phyloP scores from a whole-genome alignment of 306 rosid genomes.

The Alnus glutinosa region DNA sequence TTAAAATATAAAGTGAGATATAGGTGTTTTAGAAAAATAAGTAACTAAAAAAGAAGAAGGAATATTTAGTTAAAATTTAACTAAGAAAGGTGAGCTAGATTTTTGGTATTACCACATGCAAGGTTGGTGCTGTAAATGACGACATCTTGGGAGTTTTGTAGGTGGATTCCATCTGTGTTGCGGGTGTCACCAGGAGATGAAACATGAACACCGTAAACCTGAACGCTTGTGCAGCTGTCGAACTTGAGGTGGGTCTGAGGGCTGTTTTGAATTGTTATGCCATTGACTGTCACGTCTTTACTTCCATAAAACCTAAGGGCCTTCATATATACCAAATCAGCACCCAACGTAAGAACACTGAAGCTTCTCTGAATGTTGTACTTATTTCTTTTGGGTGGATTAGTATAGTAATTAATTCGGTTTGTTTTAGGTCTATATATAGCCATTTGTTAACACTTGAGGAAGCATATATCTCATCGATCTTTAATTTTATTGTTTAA shows the following conservation, averaged over 20 bases:
- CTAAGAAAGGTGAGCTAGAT: background rate
- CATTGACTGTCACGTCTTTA: constrained; percentile 50
- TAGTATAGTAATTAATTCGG: too few species aligned
- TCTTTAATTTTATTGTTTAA: too few species aligned
- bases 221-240: constrained; percentile 57
- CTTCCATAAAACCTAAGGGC: constrained; percentile 80
- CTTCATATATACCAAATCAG: constrained; percentile 28
- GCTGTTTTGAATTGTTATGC: constrained; percentile 74
- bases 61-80: too few species aligned
- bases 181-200: constrained; percentile 77
- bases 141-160: constrained; percentile 58
- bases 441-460: too few species aligned
- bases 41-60: too few species aligned
- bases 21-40: too few species aligned
- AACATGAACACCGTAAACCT: constrained; percentile 42
- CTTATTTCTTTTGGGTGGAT: too few species aligned
- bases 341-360: background rate
- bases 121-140: constrained; percentile 50
- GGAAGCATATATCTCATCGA: too few species aligned
- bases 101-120: constrained; percentile 59
- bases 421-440: too few species aligned
- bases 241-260: constrained; percentile 71
- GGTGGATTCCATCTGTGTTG: constrained; percentile 84
- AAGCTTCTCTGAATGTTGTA: too few species aligned
- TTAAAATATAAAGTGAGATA: too few species aligned